Base-by-base conservation (phyloP, 2,329 filamentous ascomycete genomes). In the Sporothrix brasiliensis region DNA sequence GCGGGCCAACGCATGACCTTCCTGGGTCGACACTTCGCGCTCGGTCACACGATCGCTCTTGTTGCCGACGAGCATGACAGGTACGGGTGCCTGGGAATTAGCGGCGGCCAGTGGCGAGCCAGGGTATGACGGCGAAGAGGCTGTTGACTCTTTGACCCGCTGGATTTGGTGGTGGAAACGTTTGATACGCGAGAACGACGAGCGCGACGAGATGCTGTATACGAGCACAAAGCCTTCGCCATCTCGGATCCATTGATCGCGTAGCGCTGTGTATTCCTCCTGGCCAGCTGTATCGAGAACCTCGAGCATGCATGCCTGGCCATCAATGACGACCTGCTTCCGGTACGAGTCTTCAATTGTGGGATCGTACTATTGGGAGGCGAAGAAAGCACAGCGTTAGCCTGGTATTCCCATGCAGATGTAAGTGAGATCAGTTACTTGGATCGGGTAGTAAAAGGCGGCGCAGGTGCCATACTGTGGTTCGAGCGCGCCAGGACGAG, bases 201-300 rank as follows among this genome's bases (percentile, higher is more conserved):
- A 94, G 77, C 95, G 91, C 68, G 94, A 98, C 16, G 95, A 97
- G 81, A 99, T 98, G 84, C 93, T 97, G 85, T 99, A 98, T 74
- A 99, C 95, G 73, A 99, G 86, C 41, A 99, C 92, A 79, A 98
- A 98, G 24, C 95, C 95, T 80, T 99, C 95, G 75, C 95, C 94
- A 78, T 98, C 94, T 76, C 95, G 89, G 80, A 98, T 98, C 94
- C 94, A 98, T 83, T 98, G 95, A 80, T 98, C 95, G 78, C 95
- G 88, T 77, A 98, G 84, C 61, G 95, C 95, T 74, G 94, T 97
- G 82, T 98, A 99, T 83, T 99, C 95, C 83, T 99, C 95, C 81
- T 99, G 95, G 71, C 95, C 95, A 68, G 95, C 95, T 69, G 95
- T 99, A 82, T 99, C 95, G 77, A 97, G 88, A 63, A 97, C 93